phyloP scores from a whole-genome alignment of 202 grass and related monocot species.

The Alloteropsis angusta region DNA sequence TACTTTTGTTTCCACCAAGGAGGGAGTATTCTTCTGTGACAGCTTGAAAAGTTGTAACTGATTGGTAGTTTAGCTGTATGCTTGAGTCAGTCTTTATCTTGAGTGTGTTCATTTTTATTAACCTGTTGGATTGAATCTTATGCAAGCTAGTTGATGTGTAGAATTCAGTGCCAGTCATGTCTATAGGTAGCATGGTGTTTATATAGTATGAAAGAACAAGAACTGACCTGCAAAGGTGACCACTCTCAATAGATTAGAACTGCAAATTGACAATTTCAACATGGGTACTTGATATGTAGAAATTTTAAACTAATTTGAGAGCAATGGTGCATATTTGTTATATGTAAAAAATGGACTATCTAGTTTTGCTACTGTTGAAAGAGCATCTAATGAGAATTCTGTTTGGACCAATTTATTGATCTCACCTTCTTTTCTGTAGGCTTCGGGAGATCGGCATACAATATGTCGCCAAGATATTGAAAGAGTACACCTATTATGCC shows the following conservation, averaged over 20 bases:
- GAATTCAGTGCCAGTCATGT: not conserved
- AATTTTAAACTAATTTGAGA: not conserved
- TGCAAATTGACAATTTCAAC: not conserved
- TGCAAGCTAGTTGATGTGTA: not conserved
- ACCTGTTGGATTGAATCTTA: not conserved
- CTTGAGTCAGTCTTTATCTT: not conserved
- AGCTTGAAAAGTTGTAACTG: not conserved
- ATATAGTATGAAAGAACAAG: not conserved
- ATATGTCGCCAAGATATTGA: conserved; percentile 81
- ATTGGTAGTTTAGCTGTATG: not conserved
- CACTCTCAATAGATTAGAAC: not conserved
- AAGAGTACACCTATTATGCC: conserved; percentile 39
- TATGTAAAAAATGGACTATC: not conserved
- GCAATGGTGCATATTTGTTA: not conserved
- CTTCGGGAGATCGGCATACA: conserved; percentile 55
- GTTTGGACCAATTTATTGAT: conserved; percentile 11
- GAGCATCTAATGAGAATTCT: not conserved
- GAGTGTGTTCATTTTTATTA: not conserved
- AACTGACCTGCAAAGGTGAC: not conserved
- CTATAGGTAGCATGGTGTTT: not conserved
- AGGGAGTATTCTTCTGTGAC: not conserved
- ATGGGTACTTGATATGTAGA: not conserved
- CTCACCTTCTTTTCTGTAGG: conserved; percentile 24
- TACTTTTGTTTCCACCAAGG: not conserved
- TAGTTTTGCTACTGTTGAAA: not conserved